These are phyloP conservation scores for Boletus sp. DNA, from an alignment of 1,284 basidiomycete species.

Conservation along the genomic window DNA sequence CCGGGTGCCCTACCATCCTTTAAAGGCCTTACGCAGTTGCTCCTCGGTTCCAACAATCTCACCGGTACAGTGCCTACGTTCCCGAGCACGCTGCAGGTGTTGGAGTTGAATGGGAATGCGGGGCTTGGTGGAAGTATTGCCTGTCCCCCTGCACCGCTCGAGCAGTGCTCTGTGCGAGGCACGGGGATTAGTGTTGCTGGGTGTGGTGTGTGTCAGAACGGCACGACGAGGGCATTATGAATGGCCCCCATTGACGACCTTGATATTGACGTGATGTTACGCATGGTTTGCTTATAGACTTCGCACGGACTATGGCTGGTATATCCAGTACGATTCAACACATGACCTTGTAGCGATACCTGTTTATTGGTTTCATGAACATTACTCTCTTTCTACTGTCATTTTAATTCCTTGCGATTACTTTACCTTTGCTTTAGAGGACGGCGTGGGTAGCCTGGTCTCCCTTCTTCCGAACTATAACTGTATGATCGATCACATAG, in stretches of 20 bases:
- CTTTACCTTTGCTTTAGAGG: not conserved
- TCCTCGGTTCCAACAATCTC: conserved; percentile 35
- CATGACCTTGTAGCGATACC: conserved; percentile 19
- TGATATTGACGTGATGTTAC: not conserved
- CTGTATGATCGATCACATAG: not conserved
- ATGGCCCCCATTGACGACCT: conserved; percentile 3
- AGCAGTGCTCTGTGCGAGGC: conserved; percentile 23
- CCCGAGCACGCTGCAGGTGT: conserved; percentile 30
- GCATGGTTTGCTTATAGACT: conserved; percentile 7
- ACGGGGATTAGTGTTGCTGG: conserved; percentile 21
- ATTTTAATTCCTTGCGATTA: not conserved
- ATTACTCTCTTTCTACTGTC: not conserved
- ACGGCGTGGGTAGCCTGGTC: not conserved
- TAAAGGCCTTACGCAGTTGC: conserved; percentile 29
- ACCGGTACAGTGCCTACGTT: conserved; percentile 30
- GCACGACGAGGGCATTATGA: conserved; percentile 6
- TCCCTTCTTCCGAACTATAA: too few relatives aligned
- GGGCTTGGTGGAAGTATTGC: conserved; percentile 27
- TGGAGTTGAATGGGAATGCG: conserved; percentile 31
- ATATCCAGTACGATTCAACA: conserved; percentile 3
- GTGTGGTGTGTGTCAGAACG: conserved; percentile 25
- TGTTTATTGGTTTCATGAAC: not conserved
- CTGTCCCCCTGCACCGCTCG: conserved; percentile 13
- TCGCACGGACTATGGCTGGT: conserved; percentile 1
- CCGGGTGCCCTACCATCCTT: conserved; percentile 29